These are phyloP conservation scores for Quillaja saponaria DNA, from an alignment of 306 rosid species.

Conservation along the genomic window DNA sequence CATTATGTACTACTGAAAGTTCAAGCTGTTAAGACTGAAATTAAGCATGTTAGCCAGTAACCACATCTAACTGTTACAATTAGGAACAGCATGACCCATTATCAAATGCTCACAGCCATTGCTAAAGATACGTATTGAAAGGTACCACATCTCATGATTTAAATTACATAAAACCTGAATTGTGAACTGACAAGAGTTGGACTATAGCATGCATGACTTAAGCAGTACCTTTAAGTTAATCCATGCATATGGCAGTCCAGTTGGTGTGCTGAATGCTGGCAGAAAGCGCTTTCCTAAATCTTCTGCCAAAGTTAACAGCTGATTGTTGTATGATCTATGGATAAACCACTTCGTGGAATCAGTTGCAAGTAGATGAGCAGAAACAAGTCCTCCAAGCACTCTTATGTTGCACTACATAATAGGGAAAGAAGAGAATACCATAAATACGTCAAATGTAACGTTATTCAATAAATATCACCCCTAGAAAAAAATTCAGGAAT, in stretches of 20 bases:
- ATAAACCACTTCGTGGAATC: slow-evolving; percentile 71
- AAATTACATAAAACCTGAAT: not conserved
- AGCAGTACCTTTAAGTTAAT: slow-evolving; percentile 79
- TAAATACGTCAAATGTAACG: slow-evolving; percentile 26
- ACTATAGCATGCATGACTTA: slow-evolving; percentile 4
- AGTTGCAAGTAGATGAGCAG: slow-evolving; percentile 93
- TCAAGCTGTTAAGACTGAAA: too few species aligned
- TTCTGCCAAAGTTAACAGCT: slow-evolving; percentile 77
- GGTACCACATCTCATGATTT: not conserved
- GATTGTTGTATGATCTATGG: slow-evolving; percentile 64
- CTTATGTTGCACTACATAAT: slow-evolving; percentile 91
- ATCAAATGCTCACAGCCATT: slow-evolving; percentile 13
- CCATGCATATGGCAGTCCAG: slow-evolving; percentile 99
- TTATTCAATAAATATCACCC: slow-evolving; percentile 21
- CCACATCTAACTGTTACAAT: slow-evolving; percentile 7
- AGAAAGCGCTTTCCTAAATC: slow-evolving; percentile 85
- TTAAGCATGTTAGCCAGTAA: not conserved
- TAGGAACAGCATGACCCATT: slow-evolving; percentile 16
- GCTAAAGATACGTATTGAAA: slow-evolving; percentile 4
- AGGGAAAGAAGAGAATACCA: slow-evolving; percentile 35
- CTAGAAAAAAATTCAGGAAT: slow-evolving; percentile 29
- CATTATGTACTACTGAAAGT: too few species aligned
- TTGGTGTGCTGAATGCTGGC: slow-evolving; percentile 83
- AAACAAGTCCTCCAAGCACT: slow-evolving; percentile 97
- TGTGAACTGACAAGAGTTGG: slow-evolving; percentile 1